These are phyloP conservation scores for Fereydounia khargensis DNA, from an alignment of 1,284 basidiomycete genomes.

Conservation along the genomic window DNA sequence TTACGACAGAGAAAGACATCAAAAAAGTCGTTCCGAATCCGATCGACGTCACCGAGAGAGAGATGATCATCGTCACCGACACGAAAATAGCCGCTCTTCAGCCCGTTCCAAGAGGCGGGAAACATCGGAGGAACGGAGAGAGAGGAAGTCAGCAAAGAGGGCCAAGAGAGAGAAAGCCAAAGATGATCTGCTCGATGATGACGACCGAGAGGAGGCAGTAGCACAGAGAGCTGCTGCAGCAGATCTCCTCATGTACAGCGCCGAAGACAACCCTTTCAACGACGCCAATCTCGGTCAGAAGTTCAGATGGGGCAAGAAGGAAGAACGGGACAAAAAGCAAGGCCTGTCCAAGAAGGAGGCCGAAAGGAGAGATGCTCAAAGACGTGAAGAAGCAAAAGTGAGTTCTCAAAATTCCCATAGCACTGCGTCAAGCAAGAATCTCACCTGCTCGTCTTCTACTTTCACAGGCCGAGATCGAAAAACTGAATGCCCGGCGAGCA, in stretches of 20 bases:
- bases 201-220: constrained; percentile 29
- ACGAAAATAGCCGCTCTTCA: constrained; percentile 1
- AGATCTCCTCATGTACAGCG: constrained; percentile 68
- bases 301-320: constrained; percentile 98
- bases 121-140: constrained; percentile 39
- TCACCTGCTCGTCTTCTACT: too few species aligned
- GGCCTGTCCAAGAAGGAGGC: constrained; percentile 79
- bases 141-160: constrained; percentile 42
- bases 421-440: constrained; percentile 62
- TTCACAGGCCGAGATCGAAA: constrained; percentile 84
- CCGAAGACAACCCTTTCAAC: constrained; percentile 93
- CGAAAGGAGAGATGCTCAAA: constrained; percentile 73
- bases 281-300: constrained; percentile 89
- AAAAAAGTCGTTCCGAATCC: too few species aligned
- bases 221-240: constrained; percentile 44
- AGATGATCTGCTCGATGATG: constrained; percentile 17
- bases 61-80: constrained; percentile 3
- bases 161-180: constrained; percentile 19
- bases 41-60: not conserved
- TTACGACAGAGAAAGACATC: not conserved
- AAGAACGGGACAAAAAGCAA: constrained; percentile 86
- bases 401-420: too few species aligned
- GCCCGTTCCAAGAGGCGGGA: constrained; percentile 13
- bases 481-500: constrained; percentile 81
- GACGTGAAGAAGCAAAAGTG: constrained; percentile 82